Evolutionary conservation across 805 yeast species (phyloP).

Genomic region (Saturnispora sanitii): DNA sequence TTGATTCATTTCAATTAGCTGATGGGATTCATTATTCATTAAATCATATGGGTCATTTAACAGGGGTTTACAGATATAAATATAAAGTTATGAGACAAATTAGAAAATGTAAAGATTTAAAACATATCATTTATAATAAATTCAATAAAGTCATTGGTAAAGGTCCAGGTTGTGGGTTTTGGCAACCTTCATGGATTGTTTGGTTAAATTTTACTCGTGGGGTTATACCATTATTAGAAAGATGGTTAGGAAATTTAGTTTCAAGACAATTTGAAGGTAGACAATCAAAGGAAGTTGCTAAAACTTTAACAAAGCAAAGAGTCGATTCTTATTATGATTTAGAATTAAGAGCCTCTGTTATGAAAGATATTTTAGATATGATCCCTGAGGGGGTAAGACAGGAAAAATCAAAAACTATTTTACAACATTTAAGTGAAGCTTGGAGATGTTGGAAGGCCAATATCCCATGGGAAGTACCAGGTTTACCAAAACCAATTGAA

Average conservation of each 20-base stretch:
- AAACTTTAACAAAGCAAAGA: slow-evolving; percentile 91
- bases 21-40: slow-evolving; percentile 87
- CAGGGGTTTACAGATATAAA: slow-evolving; percentile 94
- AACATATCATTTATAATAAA: slow-evolving; percentile 79
- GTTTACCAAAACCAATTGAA: slow-evolving; percentile 85
- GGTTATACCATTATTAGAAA: slow-evolving; percentile 76
- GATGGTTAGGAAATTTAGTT: slow-evolving; percentile 89
- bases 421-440: slow-evolving; percentile 94
- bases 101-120: slow-evolving; percentile 88
- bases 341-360: slow-evolving; percentile 85
- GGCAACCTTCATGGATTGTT: slow-evolving; percentile 99
- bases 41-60: slow-evolving; percentile 89
- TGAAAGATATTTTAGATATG: slow-evolving; percentile 95
- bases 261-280: slow-evolving; percentile 96
- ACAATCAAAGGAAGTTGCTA: slow-evolving; percentile 80
- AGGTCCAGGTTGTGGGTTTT: slow-evolving; percentile 98
- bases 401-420: slow-evolving; percentile 72
- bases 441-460: slow-evolving; percentile 99
- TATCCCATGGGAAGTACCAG: slow-evolving; percentile 96
- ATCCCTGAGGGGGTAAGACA: slow-evolving; percentile 91
- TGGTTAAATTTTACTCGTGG: slow-evolving; percentile 94
- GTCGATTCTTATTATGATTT: slow-evolving; percentile 91
- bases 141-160: slow-evolving; percentile 85
- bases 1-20: slow-evolving; percentile 88
- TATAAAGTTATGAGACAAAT: slow-evolving; percentile 98